phyloP scores from a whole-genome alignment of 2,329 filamentous ascomycete species.

The Aspergillus fructus region DNA sequence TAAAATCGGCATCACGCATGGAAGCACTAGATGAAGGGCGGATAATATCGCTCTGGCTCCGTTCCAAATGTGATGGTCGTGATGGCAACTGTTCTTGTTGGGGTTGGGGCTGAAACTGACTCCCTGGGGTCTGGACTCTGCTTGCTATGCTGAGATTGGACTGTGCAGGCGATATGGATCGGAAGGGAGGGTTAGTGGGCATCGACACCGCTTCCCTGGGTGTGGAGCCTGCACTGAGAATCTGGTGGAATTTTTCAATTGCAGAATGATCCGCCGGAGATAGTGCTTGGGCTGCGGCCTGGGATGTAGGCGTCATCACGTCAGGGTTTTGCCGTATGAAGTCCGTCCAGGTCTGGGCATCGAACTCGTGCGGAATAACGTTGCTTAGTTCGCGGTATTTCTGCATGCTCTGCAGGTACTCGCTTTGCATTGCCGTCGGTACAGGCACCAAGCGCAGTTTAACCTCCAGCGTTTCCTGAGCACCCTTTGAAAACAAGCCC shows the following conservation, averaged over 20 bases:
- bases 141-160: conserved; percentile 35
- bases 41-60: conserved; percentile 47
- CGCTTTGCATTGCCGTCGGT: conserved; percentile 60
- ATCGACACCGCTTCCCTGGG: conserved; percentile 40
- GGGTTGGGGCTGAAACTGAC: conserved; percentile 24
- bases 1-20: conserved; percentile 41
- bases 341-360: conserved; percentile 74
- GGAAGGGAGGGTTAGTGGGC: conserved; percentile 28
- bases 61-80: conserved; percentile 22
- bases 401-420: conserved; percentile 62
- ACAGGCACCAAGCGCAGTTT: conserved; percentile 83
- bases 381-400: conserved; percentile 60
- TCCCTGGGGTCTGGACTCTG: conserved; percentile 38
- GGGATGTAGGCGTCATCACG: conserved; percentile 29
- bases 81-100: conserved; percentile 20
- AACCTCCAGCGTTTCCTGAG: conserved; percentile 86
- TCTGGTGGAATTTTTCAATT: conserved; percentile 45
- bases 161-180: conserved; percentile 40
- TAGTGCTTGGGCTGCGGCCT: conserved; percentile 24
- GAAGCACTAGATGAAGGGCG: conserved; percentile 63
- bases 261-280: conserved; percentile 43
- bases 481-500: conserved; percentile 76
- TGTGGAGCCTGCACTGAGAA: conserved; percentile 46
- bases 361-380: conserved; percentile 59
- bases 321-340: conserved; percentile 71